phyloP scores from a whole-genome alignment of 768 basidiomycete species.

The Cystofilobasidium ferigula region DNA sequence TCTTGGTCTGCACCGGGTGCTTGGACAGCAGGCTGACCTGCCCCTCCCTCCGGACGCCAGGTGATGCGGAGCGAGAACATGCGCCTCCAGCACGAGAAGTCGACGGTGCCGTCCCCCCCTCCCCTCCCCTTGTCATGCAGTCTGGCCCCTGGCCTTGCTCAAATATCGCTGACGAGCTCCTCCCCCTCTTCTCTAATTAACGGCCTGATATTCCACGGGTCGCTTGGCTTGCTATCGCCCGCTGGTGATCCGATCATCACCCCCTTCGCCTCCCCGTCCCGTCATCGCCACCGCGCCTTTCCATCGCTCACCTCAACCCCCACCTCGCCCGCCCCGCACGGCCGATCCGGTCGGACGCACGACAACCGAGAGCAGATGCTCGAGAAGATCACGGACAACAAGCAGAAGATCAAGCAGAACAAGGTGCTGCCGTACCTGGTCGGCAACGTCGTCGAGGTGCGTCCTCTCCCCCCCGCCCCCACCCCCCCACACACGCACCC shows the following conservation, averaged over 20 bases:
- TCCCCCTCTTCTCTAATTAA: no score
- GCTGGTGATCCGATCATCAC: no score
- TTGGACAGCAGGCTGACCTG: background rate
- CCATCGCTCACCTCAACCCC: background rate
- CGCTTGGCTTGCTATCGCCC: background rate
- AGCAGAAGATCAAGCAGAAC: constrained; percentile 98
- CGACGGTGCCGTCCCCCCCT: constrained; percentile 27
- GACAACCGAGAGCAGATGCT: no score
- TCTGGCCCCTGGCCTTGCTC: no score
- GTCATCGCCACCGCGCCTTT: background rate
- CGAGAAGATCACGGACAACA: constrained; percentile 96
- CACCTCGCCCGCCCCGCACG: no score
- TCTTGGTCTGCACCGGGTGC: background rate
- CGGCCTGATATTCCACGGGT: no score
- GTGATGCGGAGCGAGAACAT: constrained; percentile 94
- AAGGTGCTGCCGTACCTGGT: constrained; percentile 97
- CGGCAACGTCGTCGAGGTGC: constrained; percentile 90
- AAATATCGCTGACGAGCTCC: no score
- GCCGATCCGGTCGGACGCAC: no score
- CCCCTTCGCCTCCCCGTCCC: background rate
- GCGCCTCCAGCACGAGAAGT: constrained; percentile 85
- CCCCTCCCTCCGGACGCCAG: constrained; percentile 41
- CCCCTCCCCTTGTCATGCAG: background rate
- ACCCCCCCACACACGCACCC: background rate
- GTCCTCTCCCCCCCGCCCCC: no score